Conservation (phyloP, 2,329 filamentous ascomycete species). For the Pleoardoris graminearum region DNA sequence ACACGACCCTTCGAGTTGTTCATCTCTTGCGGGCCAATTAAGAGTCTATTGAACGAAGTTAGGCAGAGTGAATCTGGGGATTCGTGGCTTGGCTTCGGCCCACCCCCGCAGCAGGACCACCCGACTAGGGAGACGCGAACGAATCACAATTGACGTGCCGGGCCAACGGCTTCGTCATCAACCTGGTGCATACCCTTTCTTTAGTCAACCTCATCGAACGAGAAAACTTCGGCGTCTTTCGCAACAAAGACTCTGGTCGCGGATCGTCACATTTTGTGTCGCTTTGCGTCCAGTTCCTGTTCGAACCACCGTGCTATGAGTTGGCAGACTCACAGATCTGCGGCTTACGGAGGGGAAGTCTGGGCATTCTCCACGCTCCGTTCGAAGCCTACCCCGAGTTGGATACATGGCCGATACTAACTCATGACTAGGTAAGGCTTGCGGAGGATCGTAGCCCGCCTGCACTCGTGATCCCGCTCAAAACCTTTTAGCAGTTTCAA, state of each 20-base stretch:
- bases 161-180: background rate
- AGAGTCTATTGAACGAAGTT: background rate
- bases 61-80: constrained; percentile 1
- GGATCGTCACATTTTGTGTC: background rate
- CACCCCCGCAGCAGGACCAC: background rate
- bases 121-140: background rate
- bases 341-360: background rate
- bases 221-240: background rate
- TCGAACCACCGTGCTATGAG: background rate
- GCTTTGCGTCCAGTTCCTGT: background rate
- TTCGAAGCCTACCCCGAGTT: constrained; percentile 2
- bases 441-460: background rate
- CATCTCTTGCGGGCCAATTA: background rate
- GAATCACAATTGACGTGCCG: background rate
- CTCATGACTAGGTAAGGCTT: background rate
- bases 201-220: background rate
- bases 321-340: background rate
- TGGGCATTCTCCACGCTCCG: constrained; percentile 1
- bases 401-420: constrained; percentile 4
- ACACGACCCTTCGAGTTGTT: background rate
- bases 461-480: too few relatives aligned
- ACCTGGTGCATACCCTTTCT: background rate
- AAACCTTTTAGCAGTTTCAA: background rate
- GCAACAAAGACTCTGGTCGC: background rate
- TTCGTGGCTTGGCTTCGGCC: constrained; percentile 1